Base-by-base conservation (phyloP, 805 yeast species). In the Ogataea philodendri region DNA sequence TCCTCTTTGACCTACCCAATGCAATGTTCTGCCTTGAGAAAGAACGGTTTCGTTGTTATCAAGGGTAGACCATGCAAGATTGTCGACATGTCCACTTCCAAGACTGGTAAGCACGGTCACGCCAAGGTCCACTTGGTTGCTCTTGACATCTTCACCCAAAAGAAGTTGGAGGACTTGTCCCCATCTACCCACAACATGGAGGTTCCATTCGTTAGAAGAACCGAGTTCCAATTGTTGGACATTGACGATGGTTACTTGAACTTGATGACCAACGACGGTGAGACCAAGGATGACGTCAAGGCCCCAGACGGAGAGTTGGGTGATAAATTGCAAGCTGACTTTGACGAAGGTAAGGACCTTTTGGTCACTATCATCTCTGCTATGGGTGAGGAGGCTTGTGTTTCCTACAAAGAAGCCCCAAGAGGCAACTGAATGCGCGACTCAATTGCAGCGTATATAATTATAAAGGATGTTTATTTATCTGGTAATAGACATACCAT, bases 61-160 rank as follows among this genome's bases (percentile, higher is more conserved):
- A 93, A 93, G 80, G 78, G 86, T 65, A 94, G 98, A 81, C 98
- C 98, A 69, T 93, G 97, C 81, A 93, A 93, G 83, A 93, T 93
- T 72, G 95, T 93, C 62, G 98, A 93, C 71, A 93, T 93, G 98
- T 93, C 98, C 49, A 93, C 98, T 66, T 93, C 98, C 65, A 93
- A 93, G 84, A 93, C 98, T 60, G 98, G 98, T 76, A 93, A 93
- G 97, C 98, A 93, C 84, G 98, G 98, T 78, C 98, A 93, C 93
- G 98, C 98, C 70, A 93, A 93, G 82, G 98, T 93, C 72, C 97
- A 93, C 75, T 81, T 93, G 75, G 97, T 93, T 56, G 97, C 97
- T 67, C 81, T 85, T 61, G 98, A 93, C 71, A 90, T 93, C 70
- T 93, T 93, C 90, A 93, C 98, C 62, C 84, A 86, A 72, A 93